Evolutionary conservation across 192 early-diverging fungal genomes (phyloP).

Genomic region (Allomyces javanicus): DNA sequence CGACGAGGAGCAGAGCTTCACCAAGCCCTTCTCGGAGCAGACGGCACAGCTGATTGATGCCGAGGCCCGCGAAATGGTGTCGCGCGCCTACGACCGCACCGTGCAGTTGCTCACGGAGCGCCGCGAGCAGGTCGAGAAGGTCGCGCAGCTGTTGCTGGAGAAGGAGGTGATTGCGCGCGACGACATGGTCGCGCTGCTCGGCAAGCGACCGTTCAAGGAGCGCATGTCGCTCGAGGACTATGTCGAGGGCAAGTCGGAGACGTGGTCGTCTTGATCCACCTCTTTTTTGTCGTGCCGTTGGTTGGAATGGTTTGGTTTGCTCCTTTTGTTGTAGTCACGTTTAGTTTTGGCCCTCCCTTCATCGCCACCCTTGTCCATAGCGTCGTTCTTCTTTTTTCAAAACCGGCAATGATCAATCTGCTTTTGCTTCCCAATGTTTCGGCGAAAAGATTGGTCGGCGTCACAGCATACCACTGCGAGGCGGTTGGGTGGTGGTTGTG

Average conservation of each 20-base stretch:
- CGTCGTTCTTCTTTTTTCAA: no score
- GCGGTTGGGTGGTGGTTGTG: no score
- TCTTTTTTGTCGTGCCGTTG: no score
- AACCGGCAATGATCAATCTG: no score
- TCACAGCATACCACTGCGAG: no score
- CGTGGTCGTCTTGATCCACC: no score
- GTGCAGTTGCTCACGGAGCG: slow-evolving; percentile 63
- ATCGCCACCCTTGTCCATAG: no score
- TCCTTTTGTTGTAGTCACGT: no score
- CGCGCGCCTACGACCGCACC: slow-evolving; percentile 64
- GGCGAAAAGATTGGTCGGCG: no score
- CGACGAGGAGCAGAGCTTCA: slow-evolving; percentile 45
- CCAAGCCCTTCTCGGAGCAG: slow-evolving; percentile 91
- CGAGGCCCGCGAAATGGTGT: slow-evolving; percentile 72
- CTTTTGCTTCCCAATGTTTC: no score
- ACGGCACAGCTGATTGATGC: slow-evolving; percentile 87
- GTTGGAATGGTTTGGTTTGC: no score
- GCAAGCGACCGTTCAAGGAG: slow-evolving; percentile 61
- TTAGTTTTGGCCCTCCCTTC: no score
- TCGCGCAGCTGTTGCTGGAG: slow-evolving; percentile 75
- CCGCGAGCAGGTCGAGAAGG: slow-evolving; percentile 70
- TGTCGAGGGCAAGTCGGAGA: slow-evolving; percentile 9
- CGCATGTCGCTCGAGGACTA: slow-evolving; percentile 50
- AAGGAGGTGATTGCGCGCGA: slow-evolving; percentile 94
- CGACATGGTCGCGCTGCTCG: slow-evolving; percentile 81